Evolutionary conservation across 495 filamentous ascomycete species (phyloP).

Genomic region (Penicillium desertorum): DNA sequence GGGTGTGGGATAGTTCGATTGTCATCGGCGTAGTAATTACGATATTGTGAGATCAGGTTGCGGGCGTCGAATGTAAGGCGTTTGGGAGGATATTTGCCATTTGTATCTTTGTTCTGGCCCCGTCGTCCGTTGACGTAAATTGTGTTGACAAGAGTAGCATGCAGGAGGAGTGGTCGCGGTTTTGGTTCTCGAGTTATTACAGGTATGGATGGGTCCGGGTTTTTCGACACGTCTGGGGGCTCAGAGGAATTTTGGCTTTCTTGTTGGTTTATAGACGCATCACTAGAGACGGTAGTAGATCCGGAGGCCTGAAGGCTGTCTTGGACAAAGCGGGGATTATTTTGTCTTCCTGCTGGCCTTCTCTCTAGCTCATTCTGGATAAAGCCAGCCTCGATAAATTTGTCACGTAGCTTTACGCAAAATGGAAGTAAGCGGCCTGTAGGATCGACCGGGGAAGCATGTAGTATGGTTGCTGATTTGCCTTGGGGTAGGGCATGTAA

Average conservation of each 20-base stretch:
- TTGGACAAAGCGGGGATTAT: background rate
- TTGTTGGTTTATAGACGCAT: background rate
- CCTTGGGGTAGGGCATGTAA: conserved; percentile 36
- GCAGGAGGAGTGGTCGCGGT: conserved; percentile 66
- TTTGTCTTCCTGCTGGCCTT: conserved; percentile 8
- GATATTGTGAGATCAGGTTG: conserved; percentile 31
- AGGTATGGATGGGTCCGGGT: conserved; percentile 12
- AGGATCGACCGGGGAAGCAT: conserved; percentile 56
- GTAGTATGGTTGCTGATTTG: conserved; percentile 51
- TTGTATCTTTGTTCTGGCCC: conserved; percentile 23
- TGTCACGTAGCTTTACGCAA: conserved; percentile 57
- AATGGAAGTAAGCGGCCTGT: conserved; percentile 59
- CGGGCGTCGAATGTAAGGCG: conserved; percentile 43
- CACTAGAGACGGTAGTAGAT: background rate
- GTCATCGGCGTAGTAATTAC: conserved; percentile 37
- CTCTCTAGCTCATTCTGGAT: conserved; percentile 51
- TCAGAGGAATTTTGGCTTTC: background rate
- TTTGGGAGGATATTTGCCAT: conserved; percentile 33
- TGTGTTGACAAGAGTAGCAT: conserved; percentile 87
- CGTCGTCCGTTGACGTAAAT: conserved; percentile 61
- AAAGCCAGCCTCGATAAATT: conserved; percentile 63
- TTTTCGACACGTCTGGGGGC: background rate
- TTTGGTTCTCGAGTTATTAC: conserved; percentile 26
- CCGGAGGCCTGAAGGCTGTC: background rate
- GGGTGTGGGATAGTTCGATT: conserved; percentile 21